These are phyloP conservation scores for Pleurotus tuoliensis DNA, from an alignment of 768 basidiomycete genomes.

Conservation along the genomic window DNA sequence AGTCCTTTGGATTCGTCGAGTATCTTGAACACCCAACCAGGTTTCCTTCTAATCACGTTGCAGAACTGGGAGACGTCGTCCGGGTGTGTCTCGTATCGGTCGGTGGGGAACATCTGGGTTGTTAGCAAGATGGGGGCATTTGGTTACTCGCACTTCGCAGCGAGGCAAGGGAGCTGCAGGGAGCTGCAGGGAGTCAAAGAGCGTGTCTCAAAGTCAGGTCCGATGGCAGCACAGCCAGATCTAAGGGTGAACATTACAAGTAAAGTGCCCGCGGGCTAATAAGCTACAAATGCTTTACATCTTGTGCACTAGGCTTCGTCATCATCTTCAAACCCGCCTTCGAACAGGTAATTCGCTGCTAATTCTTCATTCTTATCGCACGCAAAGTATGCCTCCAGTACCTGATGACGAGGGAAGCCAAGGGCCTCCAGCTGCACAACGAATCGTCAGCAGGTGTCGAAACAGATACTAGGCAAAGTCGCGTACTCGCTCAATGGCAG, in stretches of 20 bases:
- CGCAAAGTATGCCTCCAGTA: constrained; percentile 87
- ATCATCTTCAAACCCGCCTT: constrained; percentile 54
- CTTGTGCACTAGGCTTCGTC: background rate
- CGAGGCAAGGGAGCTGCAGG: too few species aligned
- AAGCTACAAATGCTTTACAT: too few species aligned
- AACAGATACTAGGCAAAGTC: background rate
- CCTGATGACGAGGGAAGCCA: constrained; percentile 80
- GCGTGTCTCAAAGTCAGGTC: too few species aligned
- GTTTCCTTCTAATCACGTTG: constrained; percentile 1
- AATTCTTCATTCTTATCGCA: constrained; percentile 98
- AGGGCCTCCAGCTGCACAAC: constrained; percentile 68
- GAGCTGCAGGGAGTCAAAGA: too few species aligned
- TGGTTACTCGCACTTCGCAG: too few species aligned
- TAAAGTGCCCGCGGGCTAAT: too few species aligned
- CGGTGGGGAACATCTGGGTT: too few species aligned
- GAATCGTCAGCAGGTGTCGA: background rate
- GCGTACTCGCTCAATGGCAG: constrained; percentile 85
- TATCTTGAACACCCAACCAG: constrained; percentile 6
- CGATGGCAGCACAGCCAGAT: too few species aligned
- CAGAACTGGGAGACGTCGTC: background rate
- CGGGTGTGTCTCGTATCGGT: too few species aligned
- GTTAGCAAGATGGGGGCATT: too few species aligned
- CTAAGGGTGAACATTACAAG: too few species aligned
- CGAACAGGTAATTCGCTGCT: constrained; percentile 93
- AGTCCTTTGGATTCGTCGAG: background rate